Conservation (phyloP, 495 filamentous ascomycete species). For the Immersiella caudata region DNA sequence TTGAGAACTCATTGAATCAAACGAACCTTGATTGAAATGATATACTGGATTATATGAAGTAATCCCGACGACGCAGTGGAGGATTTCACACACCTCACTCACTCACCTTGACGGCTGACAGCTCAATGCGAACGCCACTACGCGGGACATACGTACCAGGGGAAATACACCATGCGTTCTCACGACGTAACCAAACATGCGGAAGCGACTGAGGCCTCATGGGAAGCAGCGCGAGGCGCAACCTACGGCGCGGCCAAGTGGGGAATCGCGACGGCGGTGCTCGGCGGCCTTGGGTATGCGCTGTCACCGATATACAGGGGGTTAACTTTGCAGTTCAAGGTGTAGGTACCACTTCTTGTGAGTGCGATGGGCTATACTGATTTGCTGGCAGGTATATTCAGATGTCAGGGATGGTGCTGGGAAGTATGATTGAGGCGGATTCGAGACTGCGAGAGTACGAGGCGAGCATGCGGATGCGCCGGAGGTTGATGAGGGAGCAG, state of each 20-base stretch:
- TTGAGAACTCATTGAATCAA: background rate
- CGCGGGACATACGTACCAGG: background rate
- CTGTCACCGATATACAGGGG: constrained; percentile 77
- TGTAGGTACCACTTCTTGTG: constrained; percentile 52
- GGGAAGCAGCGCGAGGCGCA: constrained; percentile 64
- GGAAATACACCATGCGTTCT: constrained; percentile 37
- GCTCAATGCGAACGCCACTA: background rate
- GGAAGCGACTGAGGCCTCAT: constrained; percentile 62
- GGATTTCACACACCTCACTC: background rate
- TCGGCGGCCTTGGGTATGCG: constrained; percentile 59
- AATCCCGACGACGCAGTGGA: background rate
- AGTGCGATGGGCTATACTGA: background rate
- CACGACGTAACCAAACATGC: constrained; percentile 50
- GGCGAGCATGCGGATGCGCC: constrained; percentile 62
- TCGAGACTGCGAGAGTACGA: constrained; percentile 70
- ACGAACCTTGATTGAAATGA: background rate
- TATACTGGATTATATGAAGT: background rate
- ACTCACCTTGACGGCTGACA: background rate
- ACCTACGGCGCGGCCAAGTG: constrained; percentile 65
- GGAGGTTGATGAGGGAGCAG: constrained; percentile 62
- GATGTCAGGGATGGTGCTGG: constrained; percentile 84
- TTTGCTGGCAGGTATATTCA: constrained; percentile 67
- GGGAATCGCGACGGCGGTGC: constrained; percentile 60
- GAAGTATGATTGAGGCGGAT: constrained; percentile 84
- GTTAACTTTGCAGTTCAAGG: constrained; percentile 87